Conservation (phyloP, 257 asterid genomes). For the Przewalskia tangutica region DNA sequence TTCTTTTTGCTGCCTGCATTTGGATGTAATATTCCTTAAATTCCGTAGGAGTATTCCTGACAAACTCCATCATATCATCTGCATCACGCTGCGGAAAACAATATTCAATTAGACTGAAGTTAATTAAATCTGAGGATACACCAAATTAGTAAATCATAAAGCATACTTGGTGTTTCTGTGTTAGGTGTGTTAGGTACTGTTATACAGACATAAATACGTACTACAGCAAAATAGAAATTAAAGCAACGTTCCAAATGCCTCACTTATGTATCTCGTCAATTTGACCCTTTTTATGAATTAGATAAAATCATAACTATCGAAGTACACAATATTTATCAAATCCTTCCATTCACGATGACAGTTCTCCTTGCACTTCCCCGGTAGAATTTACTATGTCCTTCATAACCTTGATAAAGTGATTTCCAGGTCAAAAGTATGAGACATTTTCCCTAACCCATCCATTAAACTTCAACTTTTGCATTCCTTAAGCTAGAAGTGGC, state of each 20-base stretch:
- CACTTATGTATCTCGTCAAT: neutral
- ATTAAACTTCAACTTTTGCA: neutral
- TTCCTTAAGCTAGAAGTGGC: neutral
- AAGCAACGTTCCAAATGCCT: neutral
- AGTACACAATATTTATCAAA: neutral
- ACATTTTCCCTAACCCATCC: neutral
- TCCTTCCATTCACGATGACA: neutral
- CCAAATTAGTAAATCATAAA: neutral
- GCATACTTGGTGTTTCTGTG: neutral
- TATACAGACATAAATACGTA: neutral
- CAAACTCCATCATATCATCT: conserved; percentile 75
- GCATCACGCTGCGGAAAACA: conserved; percentile 65
- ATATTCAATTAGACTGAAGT: neutral
- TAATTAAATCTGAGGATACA: neutral
- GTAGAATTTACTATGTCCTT: neutral
- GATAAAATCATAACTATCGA: neutral
- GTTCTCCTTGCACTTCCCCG: neutral
- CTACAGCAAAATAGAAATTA: neutral
- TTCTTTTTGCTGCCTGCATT: conserved; percentile 98
- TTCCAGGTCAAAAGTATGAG: neutral
- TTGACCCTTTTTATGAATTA: neutral
- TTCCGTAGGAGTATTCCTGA: conserved; percentile 61
- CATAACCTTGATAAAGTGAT: neutral
- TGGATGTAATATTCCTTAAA: conserved; percentile 92
- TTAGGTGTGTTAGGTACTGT: neutral